These are phyloP conservation scores for Hysterium pulicare DNA, from an alignment of 2,329 filamentous ascomycete genomes.

Conservation along the genomic window DNA sequence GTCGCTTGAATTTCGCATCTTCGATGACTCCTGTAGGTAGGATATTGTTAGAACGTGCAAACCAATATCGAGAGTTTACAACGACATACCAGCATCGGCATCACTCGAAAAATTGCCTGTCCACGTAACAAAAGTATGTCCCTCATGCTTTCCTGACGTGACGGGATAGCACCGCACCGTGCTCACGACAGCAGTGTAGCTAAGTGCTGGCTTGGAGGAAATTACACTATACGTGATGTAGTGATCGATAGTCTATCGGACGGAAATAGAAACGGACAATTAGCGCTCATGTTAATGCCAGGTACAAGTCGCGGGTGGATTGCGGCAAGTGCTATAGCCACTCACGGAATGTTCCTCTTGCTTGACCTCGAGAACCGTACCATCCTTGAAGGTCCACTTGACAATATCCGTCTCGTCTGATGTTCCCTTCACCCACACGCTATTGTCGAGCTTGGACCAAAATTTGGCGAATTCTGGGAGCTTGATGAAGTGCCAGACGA, in stretches of 20 bases:
- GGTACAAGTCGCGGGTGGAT: not conserved
- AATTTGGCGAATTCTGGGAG: conserved; percentile 66
- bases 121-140: conserved; percentile 67
- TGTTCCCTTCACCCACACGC: conserved; percentile 61
- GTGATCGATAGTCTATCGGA: conserved; percentile 62
- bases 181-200: conserved; percentile 64
- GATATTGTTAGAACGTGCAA: not conserved
- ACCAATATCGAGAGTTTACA: not conserved
- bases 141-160: conserved; percentile 63
- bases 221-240: conserved; percentile 74
- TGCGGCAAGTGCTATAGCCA: conserved; percentile 6
- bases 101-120: conserved; percentile 67
- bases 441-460: conserved; percentile 61
- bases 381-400: conserved; percentile 69
- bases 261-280: not conserved
- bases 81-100: conserved; percentile 61
- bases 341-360: conserved; percentile 70
- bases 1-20: conserved; percentile 74
- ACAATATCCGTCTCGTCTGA: conserved; percentile 65
- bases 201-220: conserved; percentile 61
- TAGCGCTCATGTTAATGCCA: conserved; percentile 6
- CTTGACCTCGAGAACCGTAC: conserved; percentile 67
- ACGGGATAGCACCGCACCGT: conserved; percentile 64
- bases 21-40: conserved; percentile 64
- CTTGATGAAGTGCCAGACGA: conserved; percentile 74